Evolutionary conservation across 345 rosid genomes (phyloP).

Genomic region (Erodium maritimum): DNA sequence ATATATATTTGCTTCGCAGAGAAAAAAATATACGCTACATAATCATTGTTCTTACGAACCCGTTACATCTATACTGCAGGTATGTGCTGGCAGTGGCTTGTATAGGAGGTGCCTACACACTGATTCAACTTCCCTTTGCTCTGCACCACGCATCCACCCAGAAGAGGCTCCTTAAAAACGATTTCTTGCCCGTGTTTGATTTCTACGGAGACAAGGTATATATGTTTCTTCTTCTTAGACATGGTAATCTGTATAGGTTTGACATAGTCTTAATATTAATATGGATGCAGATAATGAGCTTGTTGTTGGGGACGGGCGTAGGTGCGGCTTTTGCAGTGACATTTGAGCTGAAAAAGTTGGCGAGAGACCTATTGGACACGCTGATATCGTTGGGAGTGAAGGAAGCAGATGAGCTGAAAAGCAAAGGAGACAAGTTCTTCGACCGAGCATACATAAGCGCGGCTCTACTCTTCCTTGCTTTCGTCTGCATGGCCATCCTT

Average conservation of each 20-base stretch:
- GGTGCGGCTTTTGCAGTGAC: conserved; percentile 16
- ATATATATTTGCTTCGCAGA: no score
- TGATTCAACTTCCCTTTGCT: conserved; percentile 11
- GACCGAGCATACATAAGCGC: conserved; percentile 5
- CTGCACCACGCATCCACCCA: conserved; percentile 7
- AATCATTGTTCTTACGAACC: no score
- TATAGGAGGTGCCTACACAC: conserved; percentile 5
- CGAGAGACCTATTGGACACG: not conserved
- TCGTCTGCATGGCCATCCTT: conserved; percentile 6
- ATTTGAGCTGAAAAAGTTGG: conserved; percentile 3
- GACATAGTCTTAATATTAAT: no score
- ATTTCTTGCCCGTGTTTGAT: conserved; percentile 12
- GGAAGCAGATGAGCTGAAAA: not conserved
- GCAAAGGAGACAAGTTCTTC: not conserved
- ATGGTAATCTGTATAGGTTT: no score
- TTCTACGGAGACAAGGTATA: conserved; percentile 14
- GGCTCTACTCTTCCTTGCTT: conserved; percentile 10
- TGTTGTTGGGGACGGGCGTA: conserved; percentile 9
- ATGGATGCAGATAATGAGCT: conserved; percentile 2
- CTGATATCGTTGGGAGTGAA: not conserved
- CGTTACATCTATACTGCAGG: no score
- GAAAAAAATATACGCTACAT: no score
- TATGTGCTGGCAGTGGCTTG: conserved; percentile 10
- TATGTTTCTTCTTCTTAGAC: no score
- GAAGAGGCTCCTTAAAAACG: conserved; percentile 7